A percentile compares a stretch with the other conserved stretches of the same genome.
Conservation (phyloP, 768 basidiomycete genomes). For the Lentinula sp. region DNA sequence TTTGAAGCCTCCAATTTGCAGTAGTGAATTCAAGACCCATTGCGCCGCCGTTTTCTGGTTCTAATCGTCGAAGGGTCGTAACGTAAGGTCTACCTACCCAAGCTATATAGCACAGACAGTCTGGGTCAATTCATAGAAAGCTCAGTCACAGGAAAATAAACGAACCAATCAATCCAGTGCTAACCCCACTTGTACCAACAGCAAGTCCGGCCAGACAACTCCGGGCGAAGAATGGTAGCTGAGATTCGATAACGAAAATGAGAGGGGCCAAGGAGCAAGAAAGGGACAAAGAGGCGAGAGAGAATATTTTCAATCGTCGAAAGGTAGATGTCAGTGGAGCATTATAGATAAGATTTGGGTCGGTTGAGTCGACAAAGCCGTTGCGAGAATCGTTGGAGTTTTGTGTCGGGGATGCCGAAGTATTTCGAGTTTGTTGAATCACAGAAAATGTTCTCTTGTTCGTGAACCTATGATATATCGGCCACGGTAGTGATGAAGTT, state of each 20-base stretch:
- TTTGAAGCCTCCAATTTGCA: slow-evolving; percentile 50
- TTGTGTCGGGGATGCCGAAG: background rate
- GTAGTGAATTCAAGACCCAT: slow-evolving; percentile 69
- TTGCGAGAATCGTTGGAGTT: background rate
- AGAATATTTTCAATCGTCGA: slow-evolving; percentile 76
- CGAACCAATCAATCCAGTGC: slow-evolving; percentile 61
- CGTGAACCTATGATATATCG: background rate
- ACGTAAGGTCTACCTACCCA: slow-evolving; percentile 76
- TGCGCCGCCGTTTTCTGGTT: slow-evolving; percentile 33
- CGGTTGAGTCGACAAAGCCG: background rate
- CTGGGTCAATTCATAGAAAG: background rate
- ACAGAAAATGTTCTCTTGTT: background rate
- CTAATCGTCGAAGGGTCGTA: slow-evolving; percentile 47
- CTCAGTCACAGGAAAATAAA: background rate
- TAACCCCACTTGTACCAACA: slow-evolving; percentile 63
- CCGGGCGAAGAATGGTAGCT: slow-evolving; percentile 64
- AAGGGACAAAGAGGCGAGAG: slow-evolving; percentile 68
- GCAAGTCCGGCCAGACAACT: slow-evolving; percentile 64
- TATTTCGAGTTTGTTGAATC: background rate
- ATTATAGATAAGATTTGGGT: slow-evolving; percentile 33
- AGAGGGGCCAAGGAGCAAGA: slow-evolving; percentile 69
- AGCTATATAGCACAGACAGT: slow-evolving; percentile 8
- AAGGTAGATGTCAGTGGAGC: slow-evolving; percentile 73
- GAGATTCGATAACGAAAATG: slow-evolving; percentile 76
- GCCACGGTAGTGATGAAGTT: background rate